Evolutionary conservation across 2,329 filamentous ascomycete species (phyloP), one percentile per base, ranked within the genome.

Genomic region (Tympanopsis confertula): DNA sequence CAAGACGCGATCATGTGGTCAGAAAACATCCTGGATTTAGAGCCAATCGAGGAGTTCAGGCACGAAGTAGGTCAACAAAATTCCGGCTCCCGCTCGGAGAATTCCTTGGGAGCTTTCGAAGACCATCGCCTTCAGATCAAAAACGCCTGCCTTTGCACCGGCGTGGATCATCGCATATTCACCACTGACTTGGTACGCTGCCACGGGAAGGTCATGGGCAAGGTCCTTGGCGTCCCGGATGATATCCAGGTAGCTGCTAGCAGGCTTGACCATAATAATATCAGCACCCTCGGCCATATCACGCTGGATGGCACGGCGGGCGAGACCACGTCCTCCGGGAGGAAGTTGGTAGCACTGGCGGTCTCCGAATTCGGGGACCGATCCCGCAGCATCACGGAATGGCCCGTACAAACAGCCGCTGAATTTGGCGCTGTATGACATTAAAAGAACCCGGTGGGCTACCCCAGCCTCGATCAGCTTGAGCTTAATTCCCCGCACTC

Each of bases 181-280:
- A 48, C 91, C 91, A 51, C 84, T 91, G 41, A 98, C 91, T 58
- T 98, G 91, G 59, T 98, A 98, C 17, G 91, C 89, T 1, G 91
- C 89, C 24, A 98, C 73, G 2, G 91, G 91, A 58, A 96, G 71
- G 57, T 96, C 87, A 55, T 80, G 82, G 41, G 86, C 89, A 38
- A 96, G 73, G 38, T 95, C 87, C 67, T 94, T 96, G 38, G 91
- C 91, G 54, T 98, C 91, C 47, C 85, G 86, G 58, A 98, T 96
- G 51, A 98, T 94, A 61, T 98, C 91, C 35, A 98, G 72, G 57
- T 94, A 98, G 59, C 89, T 86, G 50, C 84, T 84, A 7, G 91
- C 91, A 2, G 91, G 91, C 70, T 98, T 98, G 44, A 98, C 91
- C 89, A 98, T 95, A 62, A 98, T 94, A 48, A 95, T 86, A 53